These are phyloP conservation scores for Herpetospermum pedunculosum DNA, from an alignment of 306 rosid species.

Conservation along the genomic window DNA sequence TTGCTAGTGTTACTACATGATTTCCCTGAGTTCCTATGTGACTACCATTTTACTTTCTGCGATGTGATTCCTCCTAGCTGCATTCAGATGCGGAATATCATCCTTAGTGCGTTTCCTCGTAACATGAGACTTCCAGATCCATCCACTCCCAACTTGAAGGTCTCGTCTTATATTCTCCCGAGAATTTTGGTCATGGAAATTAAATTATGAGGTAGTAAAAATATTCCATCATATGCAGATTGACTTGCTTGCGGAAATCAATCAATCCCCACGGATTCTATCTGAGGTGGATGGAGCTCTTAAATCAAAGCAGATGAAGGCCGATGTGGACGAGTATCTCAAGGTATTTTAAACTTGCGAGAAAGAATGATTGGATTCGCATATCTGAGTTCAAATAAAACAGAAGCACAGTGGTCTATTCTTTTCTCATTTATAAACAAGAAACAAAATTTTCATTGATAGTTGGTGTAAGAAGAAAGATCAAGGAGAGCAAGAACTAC, in stretches of 20 bases:
- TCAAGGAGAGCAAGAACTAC: not conserved
- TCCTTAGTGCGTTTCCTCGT: constrained; percentile 95
- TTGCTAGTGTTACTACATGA: constrained; percentile 94
- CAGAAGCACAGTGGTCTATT: not conserved
- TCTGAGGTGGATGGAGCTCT: constrained; percentile 90
- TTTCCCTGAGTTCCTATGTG: constrained; percentile 93
- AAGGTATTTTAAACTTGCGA: constrained; percentile 31
- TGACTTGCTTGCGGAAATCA: constrained; percentile 87
- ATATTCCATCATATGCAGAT: constrained; percentile 36
- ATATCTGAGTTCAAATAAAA: not conserved
- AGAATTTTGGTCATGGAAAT: not conserved
- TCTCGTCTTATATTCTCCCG: not conserved
- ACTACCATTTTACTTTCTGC: constrained; percentile 90
- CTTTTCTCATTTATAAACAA: not conserved
- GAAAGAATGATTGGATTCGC: not conserved
- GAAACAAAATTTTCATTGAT: not conserved
- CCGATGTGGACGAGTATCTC: constrained; percentile 84
- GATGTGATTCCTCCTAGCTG: constrained; percentile 97
- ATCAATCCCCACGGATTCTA: constrained; percentile 74
- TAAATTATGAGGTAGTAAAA: not conserved
- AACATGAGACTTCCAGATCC: constrained; percentile 98
- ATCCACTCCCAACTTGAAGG: constrained; percentile 90
- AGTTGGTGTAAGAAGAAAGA: not conserved
- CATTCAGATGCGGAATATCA: constrained; percentile 94
- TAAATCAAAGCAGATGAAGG: constrained; percentile 79